These are phyloP conservation scores for Harringtonia aguacate DNA, from an alignment of 2,329 filamentous ascomycete species.

Conservation along the genomic window DNA sequence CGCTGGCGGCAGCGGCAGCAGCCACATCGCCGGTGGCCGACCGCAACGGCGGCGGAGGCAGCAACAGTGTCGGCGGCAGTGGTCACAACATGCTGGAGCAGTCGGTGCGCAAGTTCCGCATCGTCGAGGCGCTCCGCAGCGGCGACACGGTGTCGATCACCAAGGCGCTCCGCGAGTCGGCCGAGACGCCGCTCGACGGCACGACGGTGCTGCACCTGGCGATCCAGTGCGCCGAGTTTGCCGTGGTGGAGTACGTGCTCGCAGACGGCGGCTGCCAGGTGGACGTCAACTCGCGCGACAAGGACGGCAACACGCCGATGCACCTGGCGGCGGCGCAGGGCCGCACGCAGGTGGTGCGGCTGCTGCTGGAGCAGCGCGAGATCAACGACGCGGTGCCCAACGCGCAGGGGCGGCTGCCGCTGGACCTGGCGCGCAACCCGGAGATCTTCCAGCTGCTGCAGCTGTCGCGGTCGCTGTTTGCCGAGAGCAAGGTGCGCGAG, in stretches of 20 bases:
- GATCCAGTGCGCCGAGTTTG: slow-evolving; percentile 86
- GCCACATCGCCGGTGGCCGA: not conserved
- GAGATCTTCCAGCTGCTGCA: slow-evolving; percentile 96
- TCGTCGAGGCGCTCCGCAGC: slow-evolving; percentile 84
- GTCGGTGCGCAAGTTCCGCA: slow-evolving; percentile 85
- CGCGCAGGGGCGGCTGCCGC: slow-evolving; percentile 69
- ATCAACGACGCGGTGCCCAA: slow-evolving; percentile 88
- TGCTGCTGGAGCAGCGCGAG: slow-evolving; percentile 69
- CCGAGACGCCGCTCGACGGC: slow-evolving; percentile 62
- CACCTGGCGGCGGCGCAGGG: slow-evolving; percentile 81
- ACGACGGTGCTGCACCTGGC: slow-evolving; percentile 88
- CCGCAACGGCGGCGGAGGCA: not conserved
- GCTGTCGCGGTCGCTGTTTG: slow-evolving; percentile 77
- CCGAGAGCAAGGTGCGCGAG: slow-evolving; percentile 74
- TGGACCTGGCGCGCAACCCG: slow-evolving; percentile 82
- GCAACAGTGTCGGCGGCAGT: not conserved
- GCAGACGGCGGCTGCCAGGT: slow-evolving; percentile 57
- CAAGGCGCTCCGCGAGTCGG: slow-evolving; percentile 65
- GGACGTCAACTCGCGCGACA: slow-evolving; percentile 83
- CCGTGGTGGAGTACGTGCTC: slow-evolving; percentile 90
- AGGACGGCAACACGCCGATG: slow-evolving; percentile 87
- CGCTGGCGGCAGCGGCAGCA: not conserved
- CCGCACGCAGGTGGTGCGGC: slow-evolving; percentile 66
- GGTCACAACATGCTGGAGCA: slow-evolving; percentile 61
- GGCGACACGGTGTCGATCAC: slow-evolving; percentile 88